Evolutionary conservation across 306 rosid species (phyloP).

Genomic region (Oemleria cerasiformis): DNA sequence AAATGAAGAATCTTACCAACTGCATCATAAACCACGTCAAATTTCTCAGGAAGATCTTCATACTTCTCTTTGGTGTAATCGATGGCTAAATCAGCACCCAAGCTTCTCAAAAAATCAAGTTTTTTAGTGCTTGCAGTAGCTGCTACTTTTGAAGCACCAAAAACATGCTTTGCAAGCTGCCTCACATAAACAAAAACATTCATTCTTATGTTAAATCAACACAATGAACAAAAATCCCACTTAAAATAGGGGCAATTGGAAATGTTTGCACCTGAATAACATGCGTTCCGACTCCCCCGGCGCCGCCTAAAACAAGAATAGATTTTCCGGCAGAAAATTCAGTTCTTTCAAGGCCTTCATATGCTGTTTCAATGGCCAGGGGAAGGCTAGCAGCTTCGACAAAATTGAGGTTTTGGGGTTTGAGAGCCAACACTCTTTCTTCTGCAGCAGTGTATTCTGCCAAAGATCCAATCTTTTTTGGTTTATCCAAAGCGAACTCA

Average conservation of each 20-base stretch:
- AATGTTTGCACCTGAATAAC: conserved; percentile 48
- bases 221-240: too few species aligned
- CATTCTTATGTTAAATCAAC: too few species aligned
- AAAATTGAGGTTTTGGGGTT: conserved; percentile 64
- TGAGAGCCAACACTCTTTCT: conserved; percentile 58
- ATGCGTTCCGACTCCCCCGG: conserved; percentile 67
- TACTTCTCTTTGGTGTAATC: too few species aligned
- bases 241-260: background rate
- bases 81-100: too few species aligned
- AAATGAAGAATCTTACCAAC: too few species aligned
- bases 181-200: too few species aligned
- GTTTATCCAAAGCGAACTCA: conserved; percentile 35
- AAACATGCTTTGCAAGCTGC: too few species aligned
- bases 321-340: conserved; percentile 49
- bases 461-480: conserved; percentile 47
- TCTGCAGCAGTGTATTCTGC: conserved; percentile 66
- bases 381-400: conserved; percentile 82
- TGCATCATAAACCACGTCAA: too few species aligned
- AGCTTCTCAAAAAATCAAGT: too few species aligned
- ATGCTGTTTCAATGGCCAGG: conserved; percentile 57
- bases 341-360: conserved; percentile 53
- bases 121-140: too few species aligned
- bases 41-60: too few species aligned
- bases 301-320: conserved; percentile 71
- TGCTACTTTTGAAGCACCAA: too few species aligned